Evolutionary conservation across 441 rosid species (phyloP), one percentile per base, ranked within the genome.

Genomic region (Kokia cookei): DNA sequence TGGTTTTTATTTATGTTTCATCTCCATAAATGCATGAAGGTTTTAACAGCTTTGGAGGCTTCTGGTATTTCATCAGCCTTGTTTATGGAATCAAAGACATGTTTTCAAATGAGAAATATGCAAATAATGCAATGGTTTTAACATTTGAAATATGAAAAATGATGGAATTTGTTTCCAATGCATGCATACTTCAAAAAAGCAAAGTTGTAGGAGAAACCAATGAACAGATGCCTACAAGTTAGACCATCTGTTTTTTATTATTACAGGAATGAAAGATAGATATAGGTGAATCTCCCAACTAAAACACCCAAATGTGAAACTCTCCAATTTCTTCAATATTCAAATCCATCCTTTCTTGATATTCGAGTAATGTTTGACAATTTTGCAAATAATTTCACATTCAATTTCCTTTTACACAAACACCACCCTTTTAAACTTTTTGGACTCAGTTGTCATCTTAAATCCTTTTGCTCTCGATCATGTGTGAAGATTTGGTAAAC

Each of bases 41-140:
- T 48, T 59, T 65, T 5, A 65, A 57, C 47, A 29, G 57, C 73
- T 40, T 51, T 60, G 57, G 76, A 63, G 80, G 82, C 27, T 45
- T 54, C 48, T 15, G 27, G 8, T 32, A 1, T 63, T 61, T 47
- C 40, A 9, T 73, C 61, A 54, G 76, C 76, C 53, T 54, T 74
- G 60, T 78, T 77, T 29, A 66, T 70, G 70, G 69, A 85, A 81
- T 85, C 29, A 55, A 10, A 19, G 22, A 19, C 22, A 19, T 19
- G 22, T 19, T 47, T 42, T 10, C 13, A 55, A 55, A 57, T 22
- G 61, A 57, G 47, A 42, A 42, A 42, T 10, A 42, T 42, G 47
- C 47, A 42, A 42, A 42, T 43, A 14, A 43, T 43, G 48, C 14
- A 43, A 43, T 2, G 48, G 48, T 11, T 43, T 0, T 14, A 43